Percentiles rank a stretch among this genome's conserved stretches.
phyloP scores from a whole-genome alignment of 768 basidiomycete genomes.

The Amanita jacksonii region DNA sequence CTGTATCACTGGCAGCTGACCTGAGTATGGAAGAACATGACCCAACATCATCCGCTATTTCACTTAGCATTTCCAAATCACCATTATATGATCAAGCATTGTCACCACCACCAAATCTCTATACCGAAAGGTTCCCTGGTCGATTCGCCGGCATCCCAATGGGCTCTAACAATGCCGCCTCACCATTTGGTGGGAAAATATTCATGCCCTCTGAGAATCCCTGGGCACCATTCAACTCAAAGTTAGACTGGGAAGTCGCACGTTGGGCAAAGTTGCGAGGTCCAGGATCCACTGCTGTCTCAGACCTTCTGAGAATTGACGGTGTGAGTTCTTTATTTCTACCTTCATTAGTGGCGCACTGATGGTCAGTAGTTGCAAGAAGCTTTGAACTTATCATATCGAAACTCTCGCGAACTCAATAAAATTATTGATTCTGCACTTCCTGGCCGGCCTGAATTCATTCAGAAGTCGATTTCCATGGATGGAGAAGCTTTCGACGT shows the following conservation, averaged over 20 bases:
- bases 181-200: too few relatives aligned
- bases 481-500: constrained; percentile 17
- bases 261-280: constrained; percentile 2
- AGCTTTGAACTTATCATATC: background rate
- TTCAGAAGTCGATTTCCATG: constrained; percentile 13
- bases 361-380: background rate
- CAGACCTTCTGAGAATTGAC: background rate
- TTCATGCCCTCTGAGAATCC: background rate
- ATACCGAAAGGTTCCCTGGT: too few relatives aligned
- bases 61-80: too few relatives aligned
- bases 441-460: constrained; percentile 14
- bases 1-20: too few relatives aligned
- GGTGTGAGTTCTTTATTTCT: background rate
- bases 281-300: background rate
- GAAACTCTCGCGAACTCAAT: constrained; percentile 15
- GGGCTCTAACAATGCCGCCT: too few relatives aligned
- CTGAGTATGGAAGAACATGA: too few relatives aligned
- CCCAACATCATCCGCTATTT: too few relatives aligned
- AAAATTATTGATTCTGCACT: constrained; percentile 19
- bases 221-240: background rate
- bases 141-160: too few relatives aligned
- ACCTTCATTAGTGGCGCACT: background rate
- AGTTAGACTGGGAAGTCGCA: constrained; percentile 3
- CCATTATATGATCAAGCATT: too few relatives aligned
- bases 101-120: too few relatives aligned